Base-by-base conservation (phyloP, 176 grass and related monocot genomes). In the Elymus sibiricus region DNA sequence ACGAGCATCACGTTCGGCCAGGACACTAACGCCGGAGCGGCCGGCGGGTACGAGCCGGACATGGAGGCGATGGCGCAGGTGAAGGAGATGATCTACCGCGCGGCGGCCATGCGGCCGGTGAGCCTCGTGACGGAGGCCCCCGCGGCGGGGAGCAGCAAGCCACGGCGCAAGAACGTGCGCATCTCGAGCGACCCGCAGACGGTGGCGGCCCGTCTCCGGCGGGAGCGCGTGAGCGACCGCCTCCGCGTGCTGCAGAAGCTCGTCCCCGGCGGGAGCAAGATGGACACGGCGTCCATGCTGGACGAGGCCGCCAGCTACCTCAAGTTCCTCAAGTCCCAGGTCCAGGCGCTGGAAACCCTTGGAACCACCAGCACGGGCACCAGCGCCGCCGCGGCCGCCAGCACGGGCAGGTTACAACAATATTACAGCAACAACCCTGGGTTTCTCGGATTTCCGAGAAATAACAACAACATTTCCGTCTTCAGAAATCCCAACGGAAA, bases 231-330 rank as follows among this genome's bases (percentile, higher is more conserved):
- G 5, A 85, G 90, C 68, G 90, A 97, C 70, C 91, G 88, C 76
- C 88, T 97, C 25, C 89, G 92, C 80, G 90, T 90, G 74, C 92
- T 97, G 79, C 94, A 97, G 78, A 85, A 77, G 79, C 83, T 97
- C 13, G 94, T 97, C 46, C 94, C 94, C 3, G 94, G 94, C 1
- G 94, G 94, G 22, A 94, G 80, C 77, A 97, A 94, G 92, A 94
- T 97, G 94, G 94, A 97, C 84, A 97, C 94, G 32, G 94, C 92
- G 35, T 90, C 94, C 19, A 97, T 97, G 94, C 92, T 97, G 27
- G 94, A 97, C 87, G 94, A 97, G 80, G 94, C 94, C 19, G 94
- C 90, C 29, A 97, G 87, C 85, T 97, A 97, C 91, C 94, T 97
- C 74, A 97, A 91, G 86, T 97, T 94, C 87, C 94, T 97, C 87